Evolutionary conservation across 345 rosid genomes (phyloP), one percentile per base, ranked within the genome.

Genomic region (Eucalyptus sideroxylon): DNA sequence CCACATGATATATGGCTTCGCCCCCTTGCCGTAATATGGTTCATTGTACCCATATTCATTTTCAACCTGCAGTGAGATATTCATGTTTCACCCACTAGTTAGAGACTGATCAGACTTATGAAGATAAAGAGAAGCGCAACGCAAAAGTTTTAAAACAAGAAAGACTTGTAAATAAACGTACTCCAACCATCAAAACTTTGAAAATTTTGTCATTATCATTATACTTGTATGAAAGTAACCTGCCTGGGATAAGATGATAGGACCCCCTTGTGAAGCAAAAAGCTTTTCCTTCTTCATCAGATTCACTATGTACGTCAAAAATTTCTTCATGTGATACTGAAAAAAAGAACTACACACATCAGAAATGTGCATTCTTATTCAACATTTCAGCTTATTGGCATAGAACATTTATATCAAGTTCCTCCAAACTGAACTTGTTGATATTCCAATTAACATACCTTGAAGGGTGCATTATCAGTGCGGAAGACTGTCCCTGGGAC

Each of bases 231-330:
- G 86, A 40, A 87, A 24, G 37, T 77, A 34, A 83, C 93, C 94
- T 93, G 89, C 99, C 98, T 98, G 99, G 86, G 99, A 92, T 91
- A 98, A 90, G 93, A 98, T 97, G 88, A 98, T 97, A 72, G 99
- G 99, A 90, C 99, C 99, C 87, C 99, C 99, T 87, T 97, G 99
- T 21, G 97, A 94, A 89, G 98, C 97, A 88, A 97, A 98, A 90
- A 98, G 96, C 94, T 96, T 96, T 94, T 98, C 98, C 88, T 93
- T 88, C 93, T 95, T 96, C 99, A 97, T 94, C 88, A 96, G 91
- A 89, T 96, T 90, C 72, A 98, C 99, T 60, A 96, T 96, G 90
- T 90, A 89, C 5, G 97, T 95, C 65, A 91, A 92, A 96, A 98
- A 98, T 88, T 91, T 96, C 92, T 96, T 92, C 99, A 98, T 98